Base-by-base conservation (phyloP, 495 filamentous ascomycete species). In the Penicillium odoratum region DNA sequence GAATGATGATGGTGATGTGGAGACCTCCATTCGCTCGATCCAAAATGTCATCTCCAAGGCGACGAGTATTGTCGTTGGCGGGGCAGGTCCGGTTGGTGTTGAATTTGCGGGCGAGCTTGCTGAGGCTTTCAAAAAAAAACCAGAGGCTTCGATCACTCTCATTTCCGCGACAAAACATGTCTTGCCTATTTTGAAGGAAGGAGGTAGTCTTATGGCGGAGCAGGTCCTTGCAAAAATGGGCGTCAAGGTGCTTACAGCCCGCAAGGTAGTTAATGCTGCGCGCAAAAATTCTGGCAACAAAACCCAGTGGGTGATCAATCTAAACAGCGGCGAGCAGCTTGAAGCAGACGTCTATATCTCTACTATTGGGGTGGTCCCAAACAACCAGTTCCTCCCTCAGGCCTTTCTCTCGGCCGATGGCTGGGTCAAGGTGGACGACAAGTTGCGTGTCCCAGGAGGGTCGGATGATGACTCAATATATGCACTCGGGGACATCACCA, bases 61-160 rank as follows among this genome's bases (percentile, higher is more conserved):
- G 11, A 36, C 48, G 16, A 55, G 43, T 15, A 28, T 59, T 30
- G 29, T 59, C 5, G 50, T 59, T 13, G 57, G 57, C 13, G 57
- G 57, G 8, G 50, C 43, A 15, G 57, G 57, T 18, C 50, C 57
- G 7, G n/a, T 53, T 16, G 57, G 51, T 11, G 57, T 59, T 25
- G 57, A 59, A 48, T 26, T 59, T 5, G 57, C 57, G 25, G 51
- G 57, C 13, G 57, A 59, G 44, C 44, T 59, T 26, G 57, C 57
- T 5, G 51, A 54, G 21, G 51, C 44, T 10, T 18, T 45, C 26
- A 51, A 51, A 28, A 11, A 31, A 6, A 36, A 49, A 26, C 50
- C 54, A 34, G 36, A 49, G 6, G 25, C 4, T 3, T 30, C 47
- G 5, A 28, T 49, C 28, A 31, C 38, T 40, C 38, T 40, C 15